Conservation (phyloP, 148 eudicot species). For the Rhododendron mucronatum region DNA sequence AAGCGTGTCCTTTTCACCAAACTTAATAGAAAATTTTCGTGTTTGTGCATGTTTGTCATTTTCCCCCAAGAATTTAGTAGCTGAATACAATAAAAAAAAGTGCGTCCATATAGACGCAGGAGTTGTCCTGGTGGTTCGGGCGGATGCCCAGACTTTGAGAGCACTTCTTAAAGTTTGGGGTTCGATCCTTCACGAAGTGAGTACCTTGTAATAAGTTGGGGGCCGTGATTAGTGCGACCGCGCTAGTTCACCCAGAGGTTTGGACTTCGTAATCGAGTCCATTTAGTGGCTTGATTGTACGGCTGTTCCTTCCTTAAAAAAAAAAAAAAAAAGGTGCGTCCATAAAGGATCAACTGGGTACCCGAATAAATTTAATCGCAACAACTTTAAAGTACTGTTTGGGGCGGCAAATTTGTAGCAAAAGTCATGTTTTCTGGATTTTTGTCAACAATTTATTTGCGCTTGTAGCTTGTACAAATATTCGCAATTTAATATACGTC, state of each 20-base stretch:
- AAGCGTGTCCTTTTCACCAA: background rate
- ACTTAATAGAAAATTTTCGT: background rate
- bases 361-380: background rate
- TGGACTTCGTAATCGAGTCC: too few relatives aligned
- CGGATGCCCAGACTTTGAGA: too few relatives aligned
- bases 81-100: background rate
- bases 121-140: too few relatives aligned
- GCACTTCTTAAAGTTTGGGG: too few relatives aligned
- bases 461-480: background rate
- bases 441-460: background rate
- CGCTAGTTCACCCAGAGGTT: too few relatives aligned
- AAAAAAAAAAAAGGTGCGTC: background rate
- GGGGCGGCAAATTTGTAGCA: background rate
- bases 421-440: background rate
- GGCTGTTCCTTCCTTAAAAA: too few relatives aligned
- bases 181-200: too few relatives aligned
- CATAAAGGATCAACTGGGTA: background rate
- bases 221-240: too few relatives aligned
- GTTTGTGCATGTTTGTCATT: background rate
- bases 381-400: background rate
- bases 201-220: too few relatives aligned
- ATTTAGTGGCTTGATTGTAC: too few relatives aligned
- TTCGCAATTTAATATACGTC: background rate
- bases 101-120: background rate
- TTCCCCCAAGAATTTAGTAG: background rate